phyloP scores from a whole-genome alignment of 176 grass and related monocot species.

The Lolium perenne region DNA sequence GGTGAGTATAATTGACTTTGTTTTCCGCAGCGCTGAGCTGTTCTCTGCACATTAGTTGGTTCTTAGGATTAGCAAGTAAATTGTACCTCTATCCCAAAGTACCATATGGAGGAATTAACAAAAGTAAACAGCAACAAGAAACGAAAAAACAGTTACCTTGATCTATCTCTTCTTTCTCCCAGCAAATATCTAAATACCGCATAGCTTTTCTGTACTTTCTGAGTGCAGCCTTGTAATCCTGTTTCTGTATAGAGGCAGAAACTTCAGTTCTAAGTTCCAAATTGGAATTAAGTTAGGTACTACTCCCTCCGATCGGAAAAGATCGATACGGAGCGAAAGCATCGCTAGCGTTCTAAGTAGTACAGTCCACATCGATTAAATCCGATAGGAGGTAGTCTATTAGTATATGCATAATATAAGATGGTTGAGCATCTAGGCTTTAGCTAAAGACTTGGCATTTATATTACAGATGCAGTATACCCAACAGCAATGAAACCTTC shows the following conservation, averaged over 20 bases:
- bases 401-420: not conserved
- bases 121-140: slow-evolving; percentile 19
- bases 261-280: slow-evolving; percentile 33
- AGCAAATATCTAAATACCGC: slow-evolving; percentile 79
- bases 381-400: too few relatives aligned
- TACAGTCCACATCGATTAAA: too few relatives aligned
- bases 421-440: not conserved
- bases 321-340: too few relatives aligned
- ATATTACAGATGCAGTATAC: slow-evolving; percentile 3
- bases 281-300: not conserved
- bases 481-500: not conserved
- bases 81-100: not conserved
- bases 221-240: slow-evolving; percentile 76
- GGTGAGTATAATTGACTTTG: slow-evolving; percentile 94
- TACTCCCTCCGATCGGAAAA: too few relatives aligned
- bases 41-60: slow-evolving; percentile 65
- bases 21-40: slow-evolving; percentile 74
- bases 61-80: slow-evolving; percentile 45
- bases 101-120: slow-evolving; percentile 18
- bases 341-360: too few relatives aligned
- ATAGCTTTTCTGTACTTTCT: slow-evolving; percentile 83
- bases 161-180: slow-evolving; percentile 81
- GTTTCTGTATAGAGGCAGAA: slow-evolving; percentile 60
- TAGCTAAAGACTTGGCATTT: slow-evolving; percentile 11
- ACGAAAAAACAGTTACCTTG: slow-evolving; percentile 42